A percentile compares a stretch with the other conserved stretches of the same genome.
Conservation (phyloP, 1,284 basidiomycete species). For the Malassezia equina region DNA sequence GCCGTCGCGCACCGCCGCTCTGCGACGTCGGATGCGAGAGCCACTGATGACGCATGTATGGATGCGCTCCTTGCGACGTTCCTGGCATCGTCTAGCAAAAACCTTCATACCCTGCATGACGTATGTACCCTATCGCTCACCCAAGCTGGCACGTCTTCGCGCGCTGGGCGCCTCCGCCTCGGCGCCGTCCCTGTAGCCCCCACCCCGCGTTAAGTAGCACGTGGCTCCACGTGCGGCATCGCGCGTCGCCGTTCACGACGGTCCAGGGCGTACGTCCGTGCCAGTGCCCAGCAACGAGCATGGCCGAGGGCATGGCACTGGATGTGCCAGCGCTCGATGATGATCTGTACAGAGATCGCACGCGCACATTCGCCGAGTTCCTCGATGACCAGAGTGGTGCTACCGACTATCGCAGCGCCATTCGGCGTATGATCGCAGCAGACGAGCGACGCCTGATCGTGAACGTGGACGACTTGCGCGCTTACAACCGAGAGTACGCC, state of each 20-base stretch:
- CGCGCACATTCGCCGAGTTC: slow-evolving; percentile 73
- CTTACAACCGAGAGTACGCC: slow-evolving; percentile 64
- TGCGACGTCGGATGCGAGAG: neutral
- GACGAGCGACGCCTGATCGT: slow-evolving; percentile 82
- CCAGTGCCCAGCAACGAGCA: slow-evolving; percentile 38
- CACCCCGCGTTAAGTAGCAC: slow-evolving; percentile 9
- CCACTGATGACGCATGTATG: neutral
- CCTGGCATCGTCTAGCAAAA: slow-evolving; percentile 73
- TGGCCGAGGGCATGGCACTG: slow-evolving; percentile 23
- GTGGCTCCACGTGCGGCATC: slow-evolving; percentile 10
- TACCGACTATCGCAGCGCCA: slow-evolving; percentile 73
- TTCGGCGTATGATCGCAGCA: slow-evolving; percentile 70
- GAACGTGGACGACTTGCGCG: slow-evolving; percentile 91
- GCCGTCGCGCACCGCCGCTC: slow-evolving; percentile 56
- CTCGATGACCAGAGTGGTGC: slow-evolving; percentile 58
- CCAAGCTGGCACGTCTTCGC: slow-evolving; percentile 9
- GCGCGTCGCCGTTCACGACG: neutral
- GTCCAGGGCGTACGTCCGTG: neutral
- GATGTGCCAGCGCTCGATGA: slow-evolving; percentile 38
- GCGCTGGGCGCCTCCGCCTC: neutral
- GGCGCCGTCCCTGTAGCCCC: neutral
- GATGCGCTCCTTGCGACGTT: slow-evolving; percentile 82
- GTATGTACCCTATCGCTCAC: slow-evolving; percentile 50
- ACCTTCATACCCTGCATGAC: slow-evolving; percentile 71
- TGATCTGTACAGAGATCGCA: slow-evolving; percentile 38